A percentile compares a stretch with the other conserved stretches of the same genome.
Conservation (phyloP, 2,329 filamentous ascomycete species). For the Botrytis elliptica region DNA sequence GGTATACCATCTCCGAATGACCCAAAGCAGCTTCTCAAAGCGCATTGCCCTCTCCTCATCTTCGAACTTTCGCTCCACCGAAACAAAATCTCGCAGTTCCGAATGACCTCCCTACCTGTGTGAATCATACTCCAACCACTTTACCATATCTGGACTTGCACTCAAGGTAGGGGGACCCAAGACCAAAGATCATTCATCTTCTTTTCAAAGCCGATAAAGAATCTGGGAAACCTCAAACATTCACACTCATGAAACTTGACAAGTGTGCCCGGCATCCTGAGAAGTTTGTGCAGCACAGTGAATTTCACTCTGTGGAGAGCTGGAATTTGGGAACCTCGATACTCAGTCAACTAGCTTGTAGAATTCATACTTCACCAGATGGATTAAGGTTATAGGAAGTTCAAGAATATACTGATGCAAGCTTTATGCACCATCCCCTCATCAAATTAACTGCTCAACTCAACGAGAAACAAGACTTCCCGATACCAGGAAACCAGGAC, state of each 20-base stretch:
- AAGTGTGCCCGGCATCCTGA: background rate
- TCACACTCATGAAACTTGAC: background rate
- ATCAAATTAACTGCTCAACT: background rate
- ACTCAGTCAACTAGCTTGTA: background rate
- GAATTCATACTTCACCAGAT: background rate
- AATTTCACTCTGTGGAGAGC: background rate
- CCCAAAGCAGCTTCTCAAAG: background rate
- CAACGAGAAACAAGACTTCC: too few relatives aligned
- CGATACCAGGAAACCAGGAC: fast-evolving
- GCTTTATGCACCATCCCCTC: background rate
- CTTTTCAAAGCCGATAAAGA: fast-evolving
- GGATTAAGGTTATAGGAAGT: background rate
- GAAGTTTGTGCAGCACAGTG: background rate
- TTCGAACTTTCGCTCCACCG: background rate
- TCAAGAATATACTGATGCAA: background rate
- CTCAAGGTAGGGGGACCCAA: background rate
- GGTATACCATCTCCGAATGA: background rate
- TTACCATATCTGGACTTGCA: background rate
- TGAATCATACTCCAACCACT: background rate
- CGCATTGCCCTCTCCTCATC: background rate
- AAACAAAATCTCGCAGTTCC: background rate
- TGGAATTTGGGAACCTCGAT: background rate
- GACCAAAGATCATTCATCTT: background rate
- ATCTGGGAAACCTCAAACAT: background rate
- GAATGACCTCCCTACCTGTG: background rate